phyloP scores from a whole-genome alignment of 345 rosid genomes.

The Lagerstroemia speciosa region DNA sequence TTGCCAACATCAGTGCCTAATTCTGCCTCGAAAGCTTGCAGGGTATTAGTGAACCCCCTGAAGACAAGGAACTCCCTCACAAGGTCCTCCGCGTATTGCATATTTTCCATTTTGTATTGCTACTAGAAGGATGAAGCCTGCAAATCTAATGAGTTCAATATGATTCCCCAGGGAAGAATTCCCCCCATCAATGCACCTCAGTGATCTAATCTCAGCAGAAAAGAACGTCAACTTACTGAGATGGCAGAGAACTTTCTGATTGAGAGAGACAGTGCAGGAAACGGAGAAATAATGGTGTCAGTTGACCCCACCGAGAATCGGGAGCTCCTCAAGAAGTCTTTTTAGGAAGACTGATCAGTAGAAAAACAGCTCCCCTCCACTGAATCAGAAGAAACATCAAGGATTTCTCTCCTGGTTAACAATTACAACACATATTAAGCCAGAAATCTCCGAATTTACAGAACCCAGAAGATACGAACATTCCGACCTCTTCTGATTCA shows the following conservation, averaged over 20 bases:
- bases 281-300: neutral
- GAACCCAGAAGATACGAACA: neutral
- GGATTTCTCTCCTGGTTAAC: neutral
- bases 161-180: neutral
- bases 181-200: neutral
- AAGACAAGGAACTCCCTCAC: conserved; percentile 61
- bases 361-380: neutral
- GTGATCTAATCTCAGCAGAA: neutral
- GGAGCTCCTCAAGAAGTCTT: neutral
- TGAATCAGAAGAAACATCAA: neutral
- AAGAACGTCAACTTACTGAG: neutral
- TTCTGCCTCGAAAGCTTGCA: conserved; percentile 55
- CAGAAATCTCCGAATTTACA: neutral
- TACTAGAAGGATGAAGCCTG: neutral
- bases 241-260: neutral
- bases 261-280: neutral
- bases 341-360: neutral
- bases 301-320: neutral
- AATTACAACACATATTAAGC: neutral
- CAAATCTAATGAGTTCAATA: neutral
- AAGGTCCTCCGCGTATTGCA: conserved; percentile 60
- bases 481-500: neutral
- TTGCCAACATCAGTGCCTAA: conserved; percentile 51
- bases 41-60: conserved; percentile 51
- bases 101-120: conserved; percentile 41